A percentile compares a stretch with the other conserved stretches of the same genome.
phyloP scores from a whole-genome alignment of 345 rosid species.

The Citrus cavaleriei region DNA sequence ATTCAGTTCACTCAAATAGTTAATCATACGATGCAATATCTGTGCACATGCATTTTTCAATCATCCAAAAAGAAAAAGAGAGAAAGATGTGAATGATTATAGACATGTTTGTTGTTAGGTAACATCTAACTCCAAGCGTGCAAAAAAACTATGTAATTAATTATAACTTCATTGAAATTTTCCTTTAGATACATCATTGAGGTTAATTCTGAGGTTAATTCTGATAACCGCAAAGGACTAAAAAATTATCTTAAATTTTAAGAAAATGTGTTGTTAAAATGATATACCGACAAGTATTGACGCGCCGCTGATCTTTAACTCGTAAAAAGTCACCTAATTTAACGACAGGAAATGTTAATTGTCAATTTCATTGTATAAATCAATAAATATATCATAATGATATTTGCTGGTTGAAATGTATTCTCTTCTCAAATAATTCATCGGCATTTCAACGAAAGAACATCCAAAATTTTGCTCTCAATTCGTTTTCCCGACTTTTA shows the following conservation, averaged over 20 bases:
- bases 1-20: background rate
- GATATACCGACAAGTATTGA: background rate
- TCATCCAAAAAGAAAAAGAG: background rate
- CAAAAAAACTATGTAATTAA: background rate
- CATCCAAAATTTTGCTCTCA: too few species aligned
- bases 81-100: slow-evolving; percentile 14
- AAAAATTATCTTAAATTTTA: background rate
- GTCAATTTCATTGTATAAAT: too few species aligned
- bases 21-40: background rate
- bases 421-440: too few species aligned
- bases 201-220: background rate
- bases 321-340: too few species aligned
- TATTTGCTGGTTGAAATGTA: background rate
- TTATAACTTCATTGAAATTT: slow-evolving; percentile 16
- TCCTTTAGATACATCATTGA: background rate
- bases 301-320: background rate
- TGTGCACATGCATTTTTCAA: slow-evolving; percentile 6
- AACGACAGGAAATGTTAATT: too few species aligned
- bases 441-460: too few species aligned
- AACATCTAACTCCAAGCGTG: slow-evolving; percentile 20
- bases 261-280: background rate
- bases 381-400: too few species aligned
- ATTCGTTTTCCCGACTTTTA: too few species aligned
- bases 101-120: slow-evolving; percentile 20
- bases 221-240: background rate